phyloP scores from a whole-genome alignment of 1,139 yeast species.

The Yamadazyma dendronema region DNA sequence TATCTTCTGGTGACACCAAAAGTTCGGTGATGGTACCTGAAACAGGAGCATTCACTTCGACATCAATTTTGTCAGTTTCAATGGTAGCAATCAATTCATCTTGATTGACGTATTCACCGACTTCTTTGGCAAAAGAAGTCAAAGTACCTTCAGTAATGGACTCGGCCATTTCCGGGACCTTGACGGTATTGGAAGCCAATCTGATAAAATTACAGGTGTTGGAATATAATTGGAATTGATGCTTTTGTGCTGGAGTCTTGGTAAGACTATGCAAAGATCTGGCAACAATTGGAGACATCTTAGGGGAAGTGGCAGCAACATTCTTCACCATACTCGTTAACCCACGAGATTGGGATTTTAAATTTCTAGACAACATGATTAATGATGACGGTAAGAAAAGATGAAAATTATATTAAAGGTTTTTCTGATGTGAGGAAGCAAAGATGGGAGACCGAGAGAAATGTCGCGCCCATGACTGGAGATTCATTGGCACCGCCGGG shows the following conservation, averaged over 20 bases:
- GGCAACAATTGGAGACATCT: constrained; percentile 11
- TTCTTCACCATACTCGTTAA: constrained; percentile 16
- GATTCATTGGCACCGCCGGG: not conserved
- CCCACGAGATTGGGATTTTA: constrained; percentile 19
- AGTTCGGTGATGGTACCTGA: constrained; percentile 87
- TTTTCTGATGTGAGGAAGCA: not conserved
- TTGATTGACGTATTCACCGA: constrained; percentile 84
- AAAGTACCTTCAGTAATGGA: constrained; percentile 97
- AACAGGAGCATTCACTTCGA: constrained; percentile 93
- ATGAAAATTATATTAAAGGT: not conserved
- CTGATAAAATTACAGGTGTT: constrained; percentile 16
- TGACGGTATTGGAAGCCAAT: constrained; percentile 55
- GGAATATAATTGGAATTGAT: not conserved
- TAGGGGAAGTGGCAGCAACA: not conserved
- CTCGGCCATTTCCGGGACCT: constrained; percentile 99
- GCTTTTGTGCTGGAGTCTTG: not conserved
- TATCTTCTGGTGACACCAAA: constrained; percentile 82
- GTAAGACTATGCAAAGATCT: constrained; percentile 15
- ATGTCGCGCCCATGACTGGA: constrained; percentile 7
- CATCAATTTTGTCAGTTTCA: constrained; percentile 97
- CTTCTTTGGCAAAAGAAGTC: constrained; percentile 70
- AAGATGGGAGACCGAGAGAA: not conserved
- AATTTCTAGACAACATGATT: constrained; percentile 25
- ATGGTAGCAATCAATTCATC: constrained; percentile 96
- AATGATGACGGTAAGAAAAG: constrained; percentile 1